Conservation (phyloP, 441 rosid genomes). For the Capsella rubella region DNA sequence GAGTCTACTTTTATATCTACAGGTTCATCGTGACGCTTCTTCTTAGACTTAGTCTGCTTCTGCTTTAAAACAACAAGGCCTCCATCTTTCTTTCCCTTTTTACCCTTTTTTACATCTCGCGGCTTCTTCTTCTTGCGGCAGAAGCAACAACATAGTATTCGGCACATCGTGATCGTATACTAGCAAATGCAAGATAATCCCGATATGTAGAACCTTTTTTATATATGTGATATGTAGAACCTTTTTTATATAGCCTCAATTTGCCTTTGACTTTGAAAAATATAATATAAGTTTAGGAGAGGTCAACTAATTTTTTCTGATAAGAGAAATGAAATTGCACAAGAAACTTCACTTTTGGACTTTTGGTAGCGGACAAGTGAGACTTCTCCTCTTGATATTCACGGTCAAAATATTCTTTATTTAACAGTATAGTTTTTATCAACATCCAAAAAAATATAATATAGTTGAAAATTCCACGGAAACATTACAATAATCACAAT, state of each 20-base stretch:
- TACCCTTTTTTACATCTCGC: slow-evolving; percentile 6
- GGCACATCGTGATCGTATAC: slow-evolving; percentile 11
- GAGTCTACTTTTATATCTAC: not conserved
- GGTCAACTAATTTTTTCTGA: not conserved
- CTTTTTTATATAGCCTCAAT: slow-evolving; percentile 24
- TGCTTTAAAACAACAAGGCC: slow-evolving; percentile 17
- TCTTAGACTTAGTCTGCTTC: slow-evolving; percentile 4
- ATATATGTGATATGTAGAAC: slow-evolving; percentile 20
- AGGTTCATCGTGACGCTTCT: not conserved
- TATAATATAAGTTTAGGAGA: not conserved
- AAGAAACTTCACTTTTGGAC: not conserved
- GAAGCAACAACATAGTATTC: slow-evolving; percentile 16
- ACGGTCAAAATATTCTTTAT: slow-evolving; percentile 7
- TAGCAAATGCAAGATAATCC: not conserved
- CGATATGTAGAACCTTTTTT: slow-evolving; percentile 11
- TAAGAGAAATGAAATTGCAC: slow-evolving; percentile 14
- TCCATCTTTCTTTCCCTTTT: slow-evolving; percentile 26
- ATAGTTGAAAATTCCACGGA: slow-evolving; percentile 13
- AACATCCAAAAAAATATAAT: not conserved
- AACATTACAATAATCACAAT: not conserved
- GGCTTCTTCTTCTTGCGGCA: slow-evolving; percentile 15
- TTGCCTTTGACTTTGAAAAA: not conserved
- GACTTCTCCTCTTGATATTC: slow-evolving; percentile 20
- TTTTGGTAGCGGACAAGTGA: slow-evolving; percentile 7
- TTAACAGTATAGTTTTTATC: not conserved